Base-by-base conservation (phyloP, 177 flowering plant species). In the Vitis hybrid region DNA sequence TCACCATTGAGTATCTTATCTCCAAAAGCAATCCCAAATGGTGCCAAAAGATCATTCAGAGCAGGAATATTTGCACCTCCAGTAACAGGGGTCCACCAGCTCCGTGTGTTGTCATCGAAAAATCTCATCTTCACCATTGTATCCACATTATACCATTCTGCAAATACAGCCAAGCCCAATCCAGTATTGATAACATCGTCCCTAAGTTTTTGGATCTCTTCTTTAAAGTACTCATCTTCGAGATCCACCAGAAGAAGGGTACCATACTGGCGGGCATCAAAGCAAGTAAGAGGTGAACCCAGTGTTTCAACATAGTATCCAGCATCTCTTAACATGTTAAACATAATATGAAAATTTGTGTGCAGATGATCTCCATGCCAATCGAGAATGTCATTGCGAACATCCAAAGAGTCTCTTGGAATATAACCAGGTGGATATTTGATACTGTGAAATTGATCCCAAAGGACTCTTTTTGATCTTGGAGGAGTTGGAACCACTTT, bases 281-380 rank as follows among this genome's bases (percentile, higher is more conserved):
- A 95, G 76, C 99, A 95, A n/a, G 98, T 93, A 72, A 95, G 78
- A 79, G 99, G 99, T 45, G 99, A 95, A 68, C 99, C 99, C 52
- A 95, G 97, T 4, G 93, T 92, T 76, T 95, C 99, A 64, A 95
- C 81, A 75, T 78, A 91, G 79, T 89, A 95, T 17, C 97, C 99
- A 65, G 97, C 89, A 80, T 93, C 98, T 68, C 93, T 81, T 77
- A 95, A 77, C 93, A 86, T 91, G 84, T 95, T 93, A 82, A 86
- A 95, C 97, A 92, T 86, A 49, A 89, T 85, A 57, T 95, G 99
- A 70, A 87, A 95, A 75, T 95, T 95, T 13, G 99, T 95, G 60
- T 95, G 99, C 72, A 91, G 83, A 76, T 95, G 99, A 85, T 95
- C 99, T 17, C 99, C 99, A 77, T 95, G 99, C 99, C 99, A 95